phyloP scores from a whole-genome alignment of 805 yeast species.

The Hermanozyma aechmeae region DNA sequence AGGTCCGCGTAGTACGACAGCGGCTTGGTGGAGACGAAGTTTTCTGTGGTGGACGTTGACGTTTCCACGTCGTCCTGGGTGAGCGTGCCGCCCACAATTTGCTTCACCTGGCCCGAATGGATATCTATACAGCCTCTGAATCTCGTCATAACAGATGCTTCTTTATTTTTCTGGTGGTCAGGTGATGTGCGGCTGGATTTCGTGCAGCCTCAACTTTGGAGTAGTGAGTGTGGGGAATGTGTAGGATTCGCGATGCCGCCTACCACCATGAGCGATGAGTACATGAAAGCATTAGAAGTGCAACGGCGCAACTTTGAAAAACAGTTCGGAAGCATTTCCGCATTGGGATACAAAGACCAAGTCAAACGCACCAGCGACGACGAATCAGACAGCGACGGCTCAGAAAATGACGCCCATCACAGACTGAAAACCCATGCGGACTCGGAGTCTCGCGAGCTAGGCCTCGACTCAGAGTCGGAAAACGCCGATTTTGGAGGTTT shows the following conservation, averaged over 20 bases:
- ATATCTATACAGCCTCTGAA: slow-evolving; percentile 94
- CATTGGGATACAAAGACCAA: slow-evolving; percentile 40
- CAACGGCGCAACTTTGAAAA: slow-evolving; percentile 55
- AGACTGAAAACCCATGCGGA: slow-evolving; percentile 3
- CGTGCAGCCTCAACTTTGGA: too few relatives aligned
- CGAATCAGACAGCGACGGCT: slow-evolving; percentile 4
- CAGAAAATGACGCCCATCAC: too few relatives aligned
- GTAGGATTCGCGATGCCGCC: too few relatives aligned
- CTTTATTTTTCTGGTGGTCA: too few relatives aligned
- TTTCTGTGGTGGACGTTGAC: slow-evolving; percentile 29
- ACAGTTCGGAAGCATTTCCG: slow-evolving; percentile 52
- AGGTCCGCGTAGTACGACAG: slow-evolving; percentile 67
- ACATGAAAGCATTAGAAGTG: slow-evolving; percentile 32
- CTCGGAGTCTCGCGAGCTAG: too few relatives aligned
- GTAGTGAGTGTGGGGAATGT: too few relatives aligned
- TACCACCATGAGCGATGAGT: too few relatives aligned
- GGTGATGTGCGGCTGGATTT: too few relatives aligned
- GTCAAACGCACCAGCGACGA: slow-evolving; percentile 1
- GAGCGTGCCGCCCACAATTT: slow-evolving; percentile 91
- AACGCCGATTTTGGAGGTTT: too few relatives aligned
- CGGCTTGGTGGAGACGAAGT: slow-evolving; percentile 70
- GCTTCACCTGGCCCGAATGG: slow-evolving; percentile 92
- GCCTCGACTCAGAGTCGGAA: too few relatives aligned
- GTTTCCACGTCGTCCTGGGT: slow-evolving; percentile 40
- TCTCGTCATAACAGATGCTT: too few relatives aligned